Conservation (phyloP, 305 asterid genomes). For the Vinca major region DNA sequence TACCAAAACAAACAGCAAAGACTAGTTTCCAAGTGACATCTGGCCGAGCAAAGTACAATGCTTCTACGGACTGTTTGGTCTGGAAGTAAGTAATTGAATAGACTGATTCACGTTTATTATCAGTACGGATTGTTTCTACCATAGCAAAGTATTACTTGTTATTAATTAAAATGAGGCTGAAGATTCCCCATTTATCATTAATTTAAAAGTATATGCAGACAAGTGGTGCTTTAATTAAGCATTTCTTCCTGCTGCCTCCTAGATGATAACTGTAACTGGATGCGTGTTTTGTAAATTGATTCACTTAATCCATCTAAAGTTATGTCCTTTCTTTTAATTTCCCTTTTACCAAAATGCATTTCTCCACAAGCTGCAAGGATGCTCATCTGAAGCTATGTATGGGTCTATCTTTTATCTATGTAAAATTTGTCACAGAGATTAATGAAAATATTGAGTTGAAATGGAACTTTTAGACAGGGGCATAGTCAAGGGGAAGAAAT, state of each 20-base stretch:
- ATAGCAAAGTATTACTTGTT: not conserved
- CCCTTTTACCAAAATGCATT: too few relatives aligned
- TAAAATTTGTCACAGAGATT: too few relatives aligned
- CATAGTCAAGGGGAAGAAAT: too few relatives aligned
- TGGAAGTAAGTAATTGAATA: conserved; percentile 77
- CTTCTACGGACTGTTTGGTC: conserved; percentile 90
- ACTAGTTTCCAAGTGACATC: conserved; percentile 99
- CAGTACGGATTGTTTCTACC: not conserved
- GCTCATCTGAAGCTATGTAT: too few relatives aligned
- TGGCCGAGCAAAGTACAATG: conserved; percentile 92
- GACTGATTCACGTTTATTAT: not conserved
- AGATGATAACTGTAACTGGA: too few relatives aligned
- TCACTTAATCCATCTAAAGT: too few relatives aligned
- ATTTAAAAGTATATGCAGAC: not conserved
- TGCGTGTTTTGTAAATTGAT: too few relatives aligned
- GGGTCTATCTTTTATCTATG: too few relatives aligned
- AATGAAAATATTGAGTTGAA: too few relatives aligned
- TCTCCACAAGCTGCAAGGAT: too few relatives aligned
- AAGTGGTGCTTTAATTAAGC: not conserved
- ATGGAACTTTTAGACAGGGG: too few relatives aligned
- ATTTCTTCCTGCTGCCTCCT: not conserved
- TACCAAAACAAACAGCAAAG: conserved; percentile 98
- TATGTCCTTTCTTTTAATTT: too few relatives aligned
- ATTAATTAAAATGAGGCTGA: not conserved
- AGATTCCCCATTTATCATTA: not conserved